A percentile compares a stretch with the other conserved stretches of the same genome.
Conservation (phyloP, 176 grass and related monocot genomes). For the Avena sativa region DNA sequence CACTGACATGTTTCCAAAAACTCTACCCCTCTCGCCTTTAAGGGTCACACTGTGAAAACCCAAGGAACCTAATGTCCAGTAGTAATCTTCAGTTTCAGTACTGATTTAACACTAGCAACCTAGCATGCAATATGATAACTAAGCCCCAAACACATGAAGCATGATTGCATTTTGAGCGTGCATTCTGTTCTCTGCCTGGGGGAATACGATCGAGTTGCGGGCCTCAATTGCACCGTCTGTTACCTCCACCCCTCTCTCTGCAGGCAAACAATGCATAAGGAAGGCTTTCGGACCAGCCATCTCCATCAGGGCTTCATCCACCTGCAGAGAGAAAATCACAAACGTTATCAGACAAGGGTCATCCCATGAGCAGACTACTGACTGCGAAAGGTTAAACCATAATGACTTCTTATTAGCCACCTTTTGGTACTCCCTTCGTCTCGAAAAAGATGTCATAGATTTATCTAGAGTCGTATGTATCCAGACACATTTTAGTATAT, state of each 20-base stretch:
- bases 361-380: not conserved
- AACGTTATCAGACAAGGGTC: not conserved
- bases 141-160: constrained; percentile 80
- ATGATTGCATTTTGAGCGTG: constrained; percentile 96
- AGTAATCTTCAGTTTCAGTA: constrained; percentile 27
- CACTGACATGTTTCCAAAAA: not conserved
- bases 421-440: not conserved
- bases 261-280: constrained; percentile 96
- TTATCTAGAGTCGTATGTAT: too few relatives aligned
- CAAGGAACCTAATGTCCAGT: constrained; percentile 2
- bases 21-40: not conserved
- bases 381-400: not conserved
- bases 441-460: too few relatives aligned
- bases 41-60: not conserved
- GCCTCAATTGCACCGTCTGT: constrained; percentile 81
- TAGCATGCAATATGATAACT: not conserved
- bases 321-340: constrained; percentile 48
- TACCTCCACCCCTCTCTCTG: constrained; percentile 92
- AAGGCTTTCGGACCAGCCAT: constrained; percentile 84
- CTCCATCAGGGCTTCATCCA: constrained; percentile 92
- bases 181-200: constrained; percentile 94
- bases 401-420: not conserved
- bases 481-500: too few relatives aligned
- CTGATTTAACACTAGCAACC: not conserved
- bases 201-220: constrained; percentile 89